Percentiles rank a stretch among this genome's conserved stretches.
phyloP scores from a whole-genome alignment of 2,329 filamentous ascomycete species.

The Hypoxylon sp. region DNA sequence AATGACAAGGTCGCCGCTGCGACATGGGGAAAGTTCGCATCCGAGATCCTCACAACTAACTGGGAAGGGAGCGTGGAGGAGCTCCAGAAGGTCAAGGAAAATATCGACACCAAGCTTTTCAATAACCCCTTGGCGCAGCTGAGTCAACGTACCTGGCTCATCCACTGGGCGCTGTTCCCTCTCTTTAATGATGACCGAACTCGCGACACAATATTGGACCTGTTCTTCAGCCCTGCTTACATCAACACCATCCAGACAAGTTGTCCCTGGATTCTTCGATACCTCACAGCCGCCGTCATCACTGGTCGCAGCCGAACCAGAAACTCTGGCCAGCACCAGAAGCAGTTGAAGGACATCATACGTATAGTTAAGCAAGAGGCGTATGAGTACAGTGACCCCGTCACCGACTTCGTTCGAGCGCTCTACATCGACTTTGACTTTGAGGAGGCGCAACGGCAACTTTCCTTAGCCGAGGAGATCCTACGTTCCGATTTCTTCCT shows the following conservation, averaged over 20 bases:
- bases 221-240: constrained; percentile 96
- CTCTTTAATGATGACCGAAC: constrained; percentile 98
- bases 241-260: constrained; percentile 99
- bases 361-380: constrained; percentile 96
- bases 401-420: constrained; percentile 96
- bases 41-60: constrained; percentile 93
- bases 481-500: constrained; percentile 97
- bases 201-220: constrained; percentile 90
- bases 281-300: constrained; percentile 94
- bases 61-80: constrained; percentile 96
- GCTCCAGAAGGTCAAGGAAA: constrained; percentile 89
- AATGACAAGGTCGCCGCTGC: constrained; percentile 97
- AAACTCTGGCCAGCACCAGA: constrained; percentile 91
- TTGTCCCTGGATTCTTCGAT: constrained; percentile 96
- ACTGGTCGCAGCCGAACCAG: constrained; percentile 87
- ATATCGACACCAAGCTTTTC: constrained; percentile 94
- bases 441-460: constrained; percentile 92
- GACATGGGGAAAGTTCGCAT: constrained; percentile 98
- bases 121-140: constrained; percentile 96
- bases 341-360: constrained; percentile 97
- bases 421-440: constrained; percentile 97
- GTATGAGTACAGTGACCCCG: constrained; percentile 96
- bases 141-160: constrained; percentile 95
- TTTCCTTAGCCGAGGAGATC: constrained; percentile 90
- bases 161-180: constrained; percentile 98